Evolutionary conservation across 108 stramenopile genomes (phyloP).

Genomic region (Conticribra guillardii): DNA sequence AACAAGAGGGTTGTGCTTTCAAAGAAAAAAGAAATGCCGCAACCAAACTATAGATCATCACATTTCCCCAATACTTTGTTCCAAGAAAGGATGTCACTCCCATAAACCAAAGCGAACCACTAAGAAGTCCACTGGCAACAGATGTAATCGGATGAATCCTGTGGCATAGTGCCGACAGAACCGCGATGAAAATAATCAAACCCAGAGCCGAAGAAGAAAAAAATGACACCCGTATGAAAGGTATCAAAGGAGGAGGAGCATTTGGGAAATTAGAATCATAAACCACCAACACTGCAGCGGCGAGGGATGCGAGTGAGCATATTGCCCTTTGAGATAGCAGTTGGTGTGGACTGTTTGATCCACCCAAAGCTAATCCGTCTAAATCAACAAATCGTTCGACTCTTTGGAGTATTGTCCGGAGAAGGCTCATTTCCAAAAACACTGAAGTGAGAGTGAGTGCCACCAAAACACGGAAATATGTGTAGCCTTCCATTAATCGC

Average conservation of each 20-base stretch:
- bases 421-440: conserved; percentile 30
- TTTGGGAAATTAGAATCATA: conserved; percentile 49
- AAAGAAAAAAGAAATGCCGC: conserved; percentile 41
- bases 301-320: conserved; percentile 46
- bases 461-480: conserved; percentile 39
- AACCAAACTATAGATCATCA: conserved; percentile 11
- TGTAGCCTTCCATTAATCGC: background rate
- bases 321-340: conserved; percentile 44
- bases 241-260: conserved; percentile 47
- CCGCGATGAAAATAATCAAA: conserved; percentile 22
- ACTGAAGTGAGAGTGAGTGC: conserved; percentile 33
- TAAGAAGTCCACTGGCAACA: conserved; percentile 40
- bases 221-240: conserved; percentile 29
- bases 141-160: conserved; percentile 48
- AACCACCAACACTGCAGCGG: conserved; percentile 46
- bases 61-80: conserved; percentile 59
- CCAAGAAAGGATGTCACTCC: conserved; percentile 57
- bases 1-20: conserved; percentile 31
- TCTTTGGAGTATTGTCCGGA: conserved; percentile 17
- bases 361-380: conserved; percentile 9
- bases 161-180: conserved; percentile 39
- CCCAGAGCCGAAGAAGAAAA: conserved; percentile 39
- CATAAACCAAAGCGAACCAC: conserved; percentile 53
- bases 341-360: conserved; percentile 21
- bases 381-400: conserved; percentile 23